Percentiles rank a stretch among this genome's conserved stretches.
phyloP scores from a whole-genome alignment of 805 yeast species.

The Suhomyces sp. region DNA sequence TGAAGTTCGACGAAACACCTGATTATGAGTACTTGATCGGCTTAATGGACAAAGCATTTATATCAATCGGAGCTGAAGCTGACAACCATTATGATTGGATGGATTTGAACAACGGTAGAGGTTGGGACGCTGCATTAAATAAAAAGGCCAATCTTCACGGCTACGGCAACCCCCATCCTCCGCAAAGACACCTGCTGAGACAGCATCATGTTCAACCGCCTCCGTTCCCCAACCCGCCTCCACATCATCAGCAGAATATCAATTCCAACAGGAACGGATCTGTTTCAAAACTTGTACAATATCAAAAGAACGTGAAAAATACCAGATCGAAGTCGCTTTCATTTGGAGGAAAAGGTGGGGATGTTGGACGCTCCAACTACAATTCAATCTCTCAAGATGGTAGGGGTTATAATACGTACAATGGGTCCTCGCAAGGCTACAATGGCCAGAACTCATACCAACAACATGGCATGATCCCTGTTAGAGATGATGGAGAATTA shows the following conservation, averaged over 20 bases:
- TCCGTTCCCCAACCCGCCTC: background rate
- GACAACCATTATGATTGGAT: constrained; percentile 98
- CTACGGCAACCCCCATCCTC: constrained; percentile 91
- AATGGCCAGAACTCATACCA: constrained; percentile 9
- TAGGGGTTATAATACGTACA: constrained; percentile 16
- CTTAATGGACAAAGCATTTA: constrained; percentile 74
- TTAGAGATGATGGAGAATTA: constrained; percentile 36
- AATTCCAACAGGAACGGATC: constrained; percentile 2
- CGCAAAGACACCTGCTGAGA: constrained; percentile 23
- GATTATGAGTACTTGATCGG: constrained; percentile 85
- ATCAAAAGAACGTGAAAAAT: constrained; percentile 14
- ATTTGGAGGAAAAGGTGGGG: constrained; percentile 8
- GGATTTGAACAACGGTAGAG: constrained; percentile 91
- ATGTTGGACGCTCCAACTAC: constrained; percentile 11
- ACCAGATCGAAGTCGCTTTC: constrained; percentile 13
- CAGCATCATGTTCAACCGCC: constrained; percentile 18
- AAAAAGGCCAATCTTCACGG: constrained; percentile 95
- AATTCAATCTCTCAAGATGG: constrained; percentile 19
- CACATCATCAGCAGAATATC: background rate
- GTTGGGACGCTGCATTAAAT: constrained; percentile 89
- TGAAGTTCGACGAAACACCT: constrained; percentile 91
- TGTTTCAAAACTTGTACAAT: constrained; percentile 7
- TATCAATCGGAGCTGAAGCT: constrained; percentile 56
- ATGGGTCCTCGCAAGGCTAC: constrained; percentile 18
- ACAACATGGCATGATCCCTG: constrained; percentile 31